Conservation (phyloP, 768 basidiomycete genomes). For the Pleurotus djamor region DNA sequence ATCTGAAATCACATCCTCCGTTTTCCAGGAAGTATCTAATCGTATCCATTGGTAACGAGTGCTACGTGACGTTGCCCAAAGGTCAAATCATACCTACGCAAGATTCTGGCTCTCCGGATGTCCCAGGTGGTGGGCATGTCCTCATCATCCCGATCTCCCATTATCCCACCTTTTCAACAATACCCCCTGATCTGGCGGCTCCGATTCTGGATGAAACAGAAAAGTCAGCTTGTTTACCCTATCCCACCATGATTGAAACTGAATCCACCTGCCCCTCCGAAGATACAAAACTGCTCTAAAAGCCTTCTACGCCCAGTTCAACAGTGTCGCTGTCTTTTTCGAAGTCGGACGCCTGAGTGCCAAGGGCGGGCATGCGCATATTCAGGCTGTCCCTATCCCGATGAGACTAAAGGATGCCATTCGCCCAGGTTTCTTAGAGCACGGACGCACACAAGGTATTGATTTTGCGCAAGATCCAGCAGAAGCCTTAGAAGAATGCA, state of each 20-base stretch:
- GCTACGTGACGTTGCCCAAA: conserved; percentile 95
- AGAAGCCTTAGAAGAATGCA: conserved; percentile 51
- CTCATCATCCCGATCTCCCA: conserved; percentile 94
- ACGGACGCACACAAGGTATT: conserved; percentile 64
- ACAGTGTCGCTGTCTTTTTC: conserved; percentile 71
- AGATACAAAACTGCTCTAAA: conserved; percentile 82
- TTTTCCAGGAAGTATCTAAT: conserved; percentile 85
- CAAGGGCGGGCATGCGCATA: conserved; percentile 92
- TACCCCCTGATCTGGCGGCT: conserved; percentile 73
- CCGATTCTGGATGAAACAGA: conserved; percentile 83
- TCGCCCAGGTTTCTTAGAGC: conserved; percentile 68
- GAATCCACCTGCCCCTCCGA: background rate
- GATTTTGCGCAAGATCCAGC: conserved; percentile 76
- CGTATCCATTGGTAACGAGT: conserved; percentile 89
- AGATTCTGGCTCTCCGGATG: conserved; percentile 40
- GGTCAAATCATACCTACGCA: conserved; percentile 91
- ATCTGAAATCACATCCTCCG: background rate
- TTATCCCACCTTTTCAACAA: conserved; percentile 82
- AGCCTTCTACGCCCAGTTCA: conserved; percentile 69
- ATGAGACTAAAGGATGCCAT: conserved; percentile 57
- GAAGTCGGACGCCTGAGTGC: conserved; percentile 83
- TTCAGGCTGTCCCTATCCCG: conserved; percentile 85
- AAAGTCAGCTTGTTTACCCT: conserved; percentile 38
- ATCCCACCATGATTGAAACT: background rate
- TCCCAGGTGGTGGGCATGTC: conserved; percentile 96